These are phyloP conservation scores for Trichothecium sympodiale DNA, from an alignment of 2,329 filamentous ascomycete genomes.

Conservation along the genomic window DNA sequence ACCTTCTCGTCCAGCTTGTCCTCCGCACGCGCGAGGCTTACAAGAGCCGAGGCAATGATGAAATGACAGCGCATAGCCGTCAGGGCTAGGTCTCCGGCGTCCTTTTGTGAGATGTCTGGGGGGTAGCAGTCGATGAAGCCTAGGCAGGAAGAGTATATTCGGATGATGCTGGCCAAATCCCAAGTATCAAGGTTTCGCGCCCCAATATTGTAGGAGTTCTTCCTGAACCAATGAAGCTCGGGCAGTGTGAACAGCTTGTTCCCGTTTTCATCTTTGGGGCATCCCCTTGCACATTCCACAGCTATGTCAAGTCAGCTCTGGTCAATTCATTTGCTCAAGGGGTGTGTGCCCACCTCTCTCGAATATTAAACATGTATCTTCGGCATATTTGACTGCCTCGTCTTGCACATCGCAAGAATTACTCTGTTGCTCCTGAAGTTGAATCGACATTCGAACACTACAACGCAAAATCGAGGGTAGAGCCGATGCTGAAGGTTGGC, in stretches of 20 bases:
- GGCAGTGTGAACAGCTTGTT: constrained; percentile 43
- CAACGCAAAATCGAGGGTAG: constrained; percentile 32
- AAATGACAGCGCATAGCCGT: constrained; percentile 63
- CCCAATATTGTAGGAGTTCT: constrained; percentile 70
- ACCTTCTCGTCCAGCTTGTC: constrained; percentile 38
- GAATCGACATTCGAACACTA: constrained; percentile 38
- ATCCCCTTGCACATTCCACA: constrained; percentile 17
- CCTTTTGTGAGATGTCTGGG: constrained; percentile 26
- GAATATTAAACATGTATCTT: constrained; percentile 44
- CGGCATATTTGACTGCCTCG: too few relatives aligned
- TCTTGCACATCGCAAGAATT: too few relatives aligned
- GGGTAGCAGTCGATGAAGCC: constrained; percentile 41
- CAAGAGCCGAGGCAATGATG: constrained; percentile 40
- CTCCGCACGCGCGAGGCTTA: constrained; percentile 40
- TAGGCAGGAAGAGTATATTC: constrained; percentile 45
- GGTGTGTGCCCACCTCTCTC: constrained; percentile 24
- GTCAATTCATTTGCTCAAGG: constrained; percentile 1
- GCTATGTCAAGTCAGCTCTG: constrained; percentile 8
- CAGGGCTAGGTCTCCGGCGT: constrained; percentile 37
- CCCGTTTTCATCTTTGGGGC: constrained; percentile 25
- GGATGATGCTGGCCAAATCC: constrained; percentile 39
- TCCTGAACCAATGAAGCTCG: constrained; percentile 77
- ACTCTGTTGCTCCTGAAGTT: constrained; percentile 25
- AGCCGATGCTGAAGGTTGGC: constrained; percentile 12
- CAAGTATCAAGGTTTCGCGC: constrained; percentile 43